A percentile compares a stretch with the other conserved stretches of the same genome.
Conservation (phyloP, 805 yeast species). For the Priceomyces castillae region DNA sequence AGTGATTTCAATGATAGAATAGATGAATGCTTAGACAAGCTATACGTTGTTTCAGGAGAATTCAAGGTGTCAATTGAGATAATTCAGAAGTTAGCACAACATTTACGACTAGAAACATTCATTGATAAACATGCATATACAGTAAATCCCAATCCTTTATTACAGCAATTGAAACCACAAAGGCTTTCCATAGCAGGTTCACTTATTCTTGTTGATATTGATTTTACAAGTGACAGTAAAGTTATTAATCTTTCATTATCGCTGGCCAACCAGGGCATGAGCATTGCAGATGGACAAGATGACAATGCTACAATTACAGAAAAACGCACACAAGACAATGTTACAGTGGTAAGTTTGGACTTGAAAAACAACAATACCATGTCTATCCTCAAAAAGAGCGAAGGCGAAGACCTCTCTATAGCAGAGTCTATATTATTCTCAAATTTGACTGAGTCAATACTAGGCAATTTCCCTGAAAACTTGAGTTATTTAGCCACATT, state of each 20-base stretch:
- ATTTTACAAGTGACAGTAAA: slow-evolving; percentile 24
- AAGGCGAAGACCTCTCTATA: slow-evolving; percentile 7
- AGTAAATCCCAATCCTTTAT: slow-evolving; percentile 17
- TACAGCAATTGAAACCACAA: slow-evolving; percentile 14
- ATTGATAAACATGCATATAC: slow-evolving; percentile 36
- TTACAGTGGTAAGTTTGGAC: slow-evolving; percentile 13
- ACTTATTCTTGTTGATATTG: slow-evolving; percentile 38
- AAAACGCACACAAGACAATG: slow-evolving; percentile 3
- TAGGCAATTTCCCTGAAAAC: slow-evolving; percentile 34
- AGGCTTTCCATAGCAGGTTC: slow-evolving; percentile 44
- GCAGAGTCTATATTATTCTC: slow-evolving; percentile 30
- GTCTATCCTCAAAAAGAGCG: slow-evolving; percentile 19
- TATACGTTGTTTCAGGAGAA: slow-evolving; percentile 31
- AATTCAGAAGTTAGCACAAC: slow-evolving; percentile 39
- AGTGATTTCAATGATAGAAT: slow-evolving; percentile 19
- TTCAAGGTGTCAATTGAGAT: slow-evolving; percentile 35
- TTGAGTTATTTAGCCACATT: slow-evolving; percentile 35
- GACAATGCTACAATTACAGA: not conserved
- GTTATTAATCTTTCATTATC: slow-evolving; percentile 34
- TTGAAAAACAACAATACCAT: slow-evolving; percentile 9
- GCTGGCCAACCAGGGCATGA: slow-evolving; percentile 25
- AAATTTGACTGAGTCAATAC: slow-evolving; percentile 20
- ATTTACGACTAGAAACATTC: slow-evolving; percentile 40
- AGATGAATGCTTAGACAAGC: slow-evolving; percentile 19
- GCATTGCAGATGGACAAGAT: slow-evolving; percentile 1